These are phyloP conservation scores for Linum tenue DNA, from an alignment of 345 rosid genomes.

Conservation along the genomic window DNA sequence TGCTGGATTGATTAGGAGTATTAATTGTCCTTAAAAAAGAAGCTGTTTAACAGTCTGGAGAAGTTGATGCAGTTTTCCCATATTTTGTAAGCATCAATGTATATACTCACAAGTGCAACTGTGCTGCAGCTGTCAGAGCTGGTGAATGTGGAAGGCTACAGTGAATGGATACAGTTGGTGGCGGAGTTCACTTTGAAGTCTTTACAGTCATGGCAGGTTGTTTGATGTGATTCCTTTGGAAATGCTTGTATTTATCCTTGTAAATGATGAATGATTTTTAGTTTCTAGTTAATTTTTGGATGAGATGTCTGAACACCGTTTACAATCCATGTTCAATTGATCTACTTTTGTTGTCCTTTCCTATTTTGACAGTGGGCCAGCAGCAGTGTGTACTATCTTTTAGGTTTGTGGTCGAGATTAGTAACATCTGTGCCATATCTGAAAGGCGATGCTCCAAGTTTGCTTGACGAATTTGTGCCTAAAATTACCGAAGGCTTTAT, in stretches of 20 bases:
- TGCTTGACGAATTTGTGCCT: slow-evolving; percentile 96
- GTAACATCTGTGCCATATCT: slow-evolving; percentile 89
- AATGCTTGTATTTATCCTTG: neutral
- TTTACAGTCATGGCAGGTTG: slow-evolving; percentile 97
- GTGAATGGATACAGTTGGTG: slow-evolving; percentile 95
- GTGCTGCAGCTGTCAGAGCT: slow-evolving; percentile 86
- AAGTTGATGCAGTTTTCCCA: neutral
- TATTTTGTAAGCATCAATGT: slow-evolving; percentile 7
- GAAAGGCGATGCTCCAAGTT: slow-evolving; percentile 95
- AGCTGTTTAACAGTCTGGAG: neutral
- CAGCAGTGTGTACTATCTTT: slow-evolving; percentile 94
- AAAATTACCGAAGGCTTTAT: slow-evolving; percentile 95
- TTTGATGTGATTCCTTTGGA: no score
- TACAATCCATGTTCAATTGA: no score
- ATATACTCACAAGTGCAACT: slow-evolving; percentile 15
- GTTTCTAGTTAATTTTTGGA: neutral
- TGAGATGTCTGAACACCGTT: neutral
- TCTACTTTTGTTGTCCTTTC: slow-evolving; percentile 1
- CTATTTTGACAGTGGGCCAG: slow-evolving; percentile 84
- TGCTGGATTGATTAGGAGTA: neutral
- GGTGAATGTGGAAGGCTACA: slow-evolving; percentile 92
- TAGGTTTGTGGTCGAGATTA: slow-evolving; percentile 95
- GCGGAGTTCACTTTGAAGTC: slow-evolving; percentile 95
- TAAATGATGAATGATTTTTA: neutral
- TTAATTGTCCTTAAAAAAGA: neutral